Evolutionary conservation across 257 asterid species (phyloP).

Genomic region (Solanum chaucha): DNA sequence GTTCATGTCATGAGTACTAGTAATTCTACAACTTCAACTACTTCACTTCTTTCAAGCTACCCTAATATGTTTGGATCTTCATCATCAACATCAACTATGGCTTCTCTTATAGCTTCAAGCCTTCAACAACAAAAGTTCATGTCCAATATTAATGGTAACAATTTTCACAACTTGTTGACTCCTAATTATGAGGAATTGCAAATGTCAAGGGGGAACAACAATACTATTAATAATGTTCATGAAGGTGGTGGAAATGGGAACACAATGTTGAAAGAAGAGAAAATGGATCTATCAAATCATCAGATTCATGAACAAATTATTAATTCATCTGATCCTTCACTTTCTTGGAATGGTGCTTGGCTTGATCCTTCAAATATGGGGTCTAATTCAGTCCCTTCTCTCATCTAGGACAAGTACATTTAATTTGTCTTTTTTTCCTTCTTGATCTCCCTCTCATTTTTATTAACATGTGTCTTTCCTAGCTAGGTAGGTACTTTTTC

Average conservation of each 20-base stretch:
- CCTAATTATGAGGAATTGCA: slow-evolving; percentile 16
- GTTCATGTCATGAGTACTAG: background rate
- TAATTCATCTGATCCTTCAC: slow-evolving; percentile 15
- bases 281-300: slow-evolving; percentile 15
- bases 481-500: background rate
- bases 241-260: slow-evolving; percentile 7
- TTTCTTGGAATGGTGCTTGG: slow-evolving; percentile 38
- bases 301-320: slow-evolving; percentile 18
- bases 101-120: slow-evolving; percentile 32
- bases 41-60: slow-evolving; percentile 20
- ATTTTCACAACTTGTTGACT: slow-evolving; percentile 3
- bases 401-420: slow-evolving; percentile 10
- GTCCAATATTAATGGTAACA: background rate
- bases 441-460: slow-evolving; percentile 2
- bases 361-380: slow-evolving; percentile 35
- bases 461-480: slow-evolving; percentile 1
- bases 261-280: slow-evolving; percentile 13
- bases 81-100: slow-evolving; percentile 25
- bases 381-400: slow-evolving; percentile 37
- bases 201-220: background rate
- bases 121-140: slow-evolving; percentile 18
- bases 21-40: slow-evolving; percentile 1
- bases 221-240: background rate
- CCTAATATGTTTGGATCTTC: slow-evolving; percentile 15
- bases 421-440: background rate